These are phyloP conservation scores for Epichloe elymi DNA, from an alignment of 2,329 filamentous ascomycete species.

Conservation along the genomic window DNA sequence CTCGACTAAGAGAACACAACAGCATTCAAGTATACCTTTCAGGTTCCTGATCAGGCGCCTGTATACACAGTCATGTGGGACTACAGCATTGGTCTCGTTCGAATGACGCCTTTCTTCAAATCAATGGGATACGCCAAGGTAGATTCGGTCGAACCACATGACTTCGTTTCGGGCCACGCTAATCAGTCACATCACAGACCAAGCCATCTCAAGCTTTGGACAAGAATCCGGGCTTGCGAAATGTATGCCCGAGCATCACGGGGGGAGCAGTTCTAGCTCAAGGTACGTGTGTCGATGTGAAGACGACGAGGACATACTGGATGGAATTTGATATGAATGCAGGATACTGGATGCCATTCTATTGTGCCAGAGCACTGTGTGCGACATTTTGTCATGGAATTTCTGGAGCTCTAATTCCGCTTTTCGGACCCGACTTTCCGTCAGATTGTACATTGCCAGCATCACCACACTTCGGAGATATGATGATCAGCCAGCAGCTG, in stretches of 20 bases:
- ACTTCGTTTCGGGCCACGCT: conserved; percentile 7
- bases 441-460: conserved; percentile 52
- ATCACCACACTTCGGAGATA: conserved; percentile 50
- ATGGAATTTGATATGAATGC: conserved; percentile 6
- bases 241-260: conserved; percentile 95
- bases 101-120: conserved; percentile 92
- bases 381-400: conserved; percentile 82
- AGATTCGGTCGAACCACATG: conserved; percentile 5
- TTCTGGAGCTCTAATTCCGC: conserved; percentile 70
- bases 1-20: not conserved
- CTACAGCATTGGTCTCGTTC: conserved; percentile 85
- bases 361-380: conserved; percentile 74
- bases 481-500: conserved; percentile 49
- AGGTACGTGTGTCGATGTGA: conserved; percentile 40
- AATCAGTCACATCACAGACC: conserved; percentile 42
- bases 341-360: conserved; percentile 96
- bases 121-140: conserved; percentile 81
- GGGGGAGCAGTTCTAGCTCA: conserved; percentile 77
- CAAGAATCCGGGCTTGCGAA: conserved; percentile 66
- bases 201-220: conserved; percentile 73
- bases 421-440: conserved; percentile 79
- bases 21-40: conserved; percentile 82
- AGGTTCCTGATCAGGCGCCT: conserved; percentile 49
- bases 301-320: not conserved
- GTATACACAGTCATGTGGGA: conserved; percentile 87